These are phyloP conservation scores for Acorus calamus DNA, from an alignment of 106 monocot species.

Conservation along the genomic window DNA sequence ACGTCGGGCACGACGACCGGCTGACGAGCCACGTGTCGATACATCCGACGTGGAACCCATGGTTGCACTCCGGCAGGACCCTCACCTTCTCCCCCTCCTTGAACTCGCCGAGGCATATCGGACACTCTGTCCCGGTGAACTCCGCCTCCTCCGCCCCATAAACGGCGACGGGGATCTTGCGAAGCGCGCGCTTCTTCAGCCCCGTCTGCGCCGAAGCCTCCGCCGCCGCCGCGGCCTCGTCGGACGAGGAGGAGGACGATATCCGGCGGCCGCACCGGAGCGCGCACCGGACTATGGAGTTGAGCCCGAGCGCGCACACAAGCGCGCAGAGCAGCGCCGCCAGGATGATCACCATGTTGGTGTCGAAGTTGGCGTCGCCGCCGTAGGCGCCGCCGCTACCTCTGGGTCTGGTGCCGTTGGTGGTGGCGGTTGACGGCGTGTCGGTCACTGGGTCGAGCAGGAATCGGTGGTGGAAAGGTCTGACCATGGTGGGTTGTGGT, in stretches of 20 bases:
- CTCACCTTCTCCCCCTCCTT: slow-evolving; percentile 43
- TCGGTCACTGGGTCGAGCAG: too few species aligned
- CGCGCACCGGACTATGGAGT: slow-evolving; percentile 43
- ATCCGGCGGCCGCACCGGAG: slow-evolving; percentile 23
- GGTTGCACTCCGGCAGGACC: slow-evolving; percentile 39
- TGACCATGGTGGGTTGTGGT: too few species aligned
- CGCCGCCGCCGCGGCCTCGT: slow-evolving; percentile 4
- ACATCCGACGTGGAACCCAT: slow-evolving; percentile 53
- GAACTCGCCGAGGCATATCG: slow-evolving; percentile 62
- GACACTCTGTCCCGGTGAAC: slow-evolving; percentile 34
- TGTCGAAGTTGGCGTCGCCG: slow-evolving; percentile 38
- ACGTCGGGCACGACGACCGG: slow-evolving; percentile 1
- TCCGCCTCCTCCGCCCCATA: slow-evolving; percentile 15
- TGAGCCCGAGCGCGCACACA: slow-evolving; percentile 41
- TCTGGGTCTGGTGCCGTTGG: slow-evolving; percentile 9
- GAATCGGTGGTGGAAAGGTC: too few species aligned
- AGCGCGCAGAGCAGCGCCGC: slow-evolving; percentile 42
- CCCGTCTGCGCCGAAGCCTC: slow-evolving; percentile 12
- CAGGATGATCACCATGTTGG: slow-evolving; percentile 67
- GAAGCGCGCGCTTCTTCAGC: slow-evolving; percentile 17
- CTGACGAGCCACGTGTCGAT: slow-evolving; percentile 46
- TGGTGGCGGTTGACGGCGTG: not conserved
- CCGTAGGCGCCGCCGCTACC: slow-evolving; percentile 2
- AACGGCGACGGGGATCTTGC: slow-evolving; percentile 28
- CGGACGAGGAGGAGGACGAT: not conserved